A percentile compares a stretch with the other conserved stretches of the same genome.
Evolutionary conservation across 1,284 basidiomycete genomes (phyloP).

Genomic region (Stygiomarasmius scandens): DNA sequence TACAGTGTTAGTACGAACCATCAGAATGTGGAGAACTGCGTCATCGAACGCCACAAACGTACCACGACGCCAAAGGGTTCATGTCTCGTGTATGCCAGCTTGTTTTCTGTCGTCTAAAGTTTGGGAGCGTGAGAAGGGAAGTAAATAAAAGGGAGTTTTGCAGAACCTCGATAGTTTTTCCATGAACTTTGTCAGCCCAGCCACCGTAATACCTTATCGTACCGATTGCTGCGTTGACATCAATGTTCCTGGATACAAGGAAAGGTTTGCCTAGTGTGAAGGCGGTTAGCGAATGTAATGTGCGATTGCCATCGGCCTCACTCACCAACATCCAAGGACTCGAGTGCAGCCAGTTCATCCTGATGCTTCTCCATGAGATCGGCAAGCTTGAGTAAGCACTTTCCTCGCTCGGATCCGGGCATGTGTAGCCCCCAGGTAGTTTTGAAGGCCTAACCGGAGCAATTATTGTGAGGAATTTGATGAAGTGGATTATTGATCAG

Average conservation of each 20-base stretch:
- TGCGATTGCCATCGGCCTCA: too few species aligned
- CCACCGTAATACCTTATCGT: constrained; percentile 50
- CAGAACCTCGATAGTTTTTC: constrained; percentile 58
- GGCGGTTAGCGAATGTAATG: too few species aligned
- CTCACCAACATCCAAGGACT: constrained; percentile 75
- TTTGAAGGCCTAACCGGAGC: constrained; percentile 59
- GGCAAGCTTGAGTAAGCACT: constrained; percentile 72
- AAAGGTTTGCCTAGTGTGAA: constrained; percentile 49
- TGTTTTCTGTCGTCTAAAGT: constrained; percentile 56
- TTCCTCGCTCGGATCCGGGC: constrained; percentile 65
- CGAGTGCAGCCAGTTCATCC: constrained; percentile 78
- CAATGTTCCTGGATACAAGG: constrained; percentile 50
- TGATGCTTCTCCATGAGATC: constrained; percentile 71
- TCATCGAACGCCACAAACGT: constrained; percentile 17
- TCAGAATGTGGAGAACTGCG: not conserved
- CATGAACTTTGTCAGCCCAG: constrained; percentile 67
- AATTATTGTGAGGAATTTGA: not conserved
- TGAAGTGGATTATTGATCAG: not conserved
- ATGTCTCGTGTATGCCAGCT: constrained; percentile 77
- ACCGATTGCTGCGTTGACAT: constrained; percentile 51
- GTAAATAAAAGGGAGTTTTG: not conserved
- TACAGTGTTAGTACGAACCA: not conserved
- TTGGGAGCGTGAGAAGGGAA: not conserved
- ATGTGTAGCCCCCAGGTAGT: constrained; percentile 73
- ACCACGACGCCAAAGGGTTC: constrained; percentile 88